Percentiles rank a stretch among this genome's conserved stretches.
phyloP scores from a whole-genome alignment of 345 rosid genomes.

The Durio zibethinus region DNA sequence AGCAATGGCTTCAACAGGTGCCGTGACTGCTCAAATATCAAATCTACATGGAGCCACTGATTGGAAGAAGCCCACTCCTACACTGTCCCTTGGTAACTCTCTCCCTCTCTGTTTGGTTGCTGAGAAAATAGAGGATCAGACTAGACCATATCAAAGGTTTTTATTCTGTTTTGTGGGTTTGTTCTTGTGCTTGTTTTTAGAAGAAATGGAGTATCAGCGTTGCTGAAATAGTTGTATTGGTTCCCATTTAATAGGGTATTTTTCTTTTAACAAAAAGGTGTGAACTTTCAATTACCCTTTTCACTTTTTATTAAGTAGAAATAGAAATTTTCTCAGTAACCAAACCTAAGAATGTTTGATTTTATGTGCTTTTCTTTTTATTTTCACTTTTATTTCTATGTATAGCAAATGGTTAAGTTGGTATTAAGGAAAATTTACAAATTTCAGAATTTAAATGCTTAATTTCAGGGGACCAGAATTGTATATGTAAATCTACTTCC shows the following conservation, averaged over 20 bases:
- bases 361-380: not conserved
- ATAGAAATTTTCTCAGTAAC: not conserved
- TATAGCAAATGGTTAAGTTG: too few relatives aligned
- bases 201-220: not conserved
- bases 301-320: not conserved
- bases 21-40: slow-evolving; percentile 28
- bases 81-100: slow-evolving; percentile 38
- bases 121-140: not conserved
- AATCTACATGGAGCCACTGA: slow-evolving; percentile 29
- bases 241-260: not conserved
- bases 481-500: not conserved
- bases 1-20: slow-evolving; percentile 50
- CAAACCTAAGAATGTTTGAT: not conserved
- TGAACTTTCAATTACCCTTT: not conserved
- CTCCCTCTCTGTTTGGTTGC: not conserved
- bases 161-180: not conserved
- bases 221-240: not conserved
- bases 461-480: too few relatives aligned
- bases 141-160: not conserved
- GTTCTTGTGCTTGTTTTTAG: not conserved
- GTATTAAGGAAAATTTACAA: too few relatives aligned
- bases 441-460: too few relatives aligned
- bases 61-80: slow-evolving; percentile 34
- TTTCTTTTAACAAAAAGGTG: not conserved
- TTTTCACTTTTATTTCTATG: too few relatives aligned